Base-by-base conservation (phyloP, 805 yeast species). In the Ogataea methanolica region DNA sequence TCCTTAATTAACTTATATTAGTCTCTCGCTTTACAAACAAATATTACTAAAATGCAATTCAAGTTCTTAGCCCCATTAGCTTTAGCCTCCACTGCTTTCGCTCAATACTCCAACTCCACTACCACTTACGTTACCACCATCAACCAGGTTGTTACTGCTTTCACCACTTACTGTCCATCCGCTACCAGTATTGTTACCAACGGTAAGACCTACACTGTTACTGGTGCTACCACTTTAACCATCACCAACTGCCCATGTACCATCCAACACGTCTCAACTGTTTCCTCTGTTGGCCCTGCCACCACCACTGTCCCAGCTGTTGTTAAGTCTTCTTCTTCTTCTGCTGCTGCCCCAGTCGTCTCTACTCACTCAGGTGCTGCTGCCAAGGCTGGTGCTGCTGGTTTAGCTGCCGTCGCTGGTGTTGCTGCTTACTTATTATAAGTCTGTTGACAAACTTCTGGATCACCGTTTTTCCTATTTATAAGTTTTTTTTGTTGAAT, bases 181-280 rank as follows among this genome's bases (percentile, higher is more conserved):
- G 70, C 95, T 44, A 88, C 96, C 59, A 70, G 76, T 51, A 61
- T 87, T 51, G 74, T 73, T 55, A 79, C 82, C 68, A 83, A 82
- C 78, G 76, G 75, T 75, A 66, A 66, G 66, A 85, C 92, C 64
- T 77, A 80, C 80, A 80, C 85, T 56, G 89, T 84, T 65, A 80
- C 91, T 52, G 83, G 68, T 61, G 82, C 92, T 52, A 85, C 92
- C 67, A 87, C 95, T 58, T 70, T 88, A 61, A 87, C 94, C 68
- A 77, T 87, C 79, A 85, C 95, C 62, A 84, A 88, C 76, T 82
- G 87, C 71, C 91, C 91, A 66, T 88, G 96, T 76, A 85, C 92
- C 64, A 62, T 81, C 62, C 23, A 23, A 19, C 42, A 44, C 41
- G 58, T 59, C 44, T 42, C 51, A 51, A 58, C 67, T 42, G 46